Percentiles rank a stretch among this genome's conserved stretches.
phyloP scores from a whole-genome alignment of 805 yeast genomes.

The Torulaspora delbrueckii region DNA sequence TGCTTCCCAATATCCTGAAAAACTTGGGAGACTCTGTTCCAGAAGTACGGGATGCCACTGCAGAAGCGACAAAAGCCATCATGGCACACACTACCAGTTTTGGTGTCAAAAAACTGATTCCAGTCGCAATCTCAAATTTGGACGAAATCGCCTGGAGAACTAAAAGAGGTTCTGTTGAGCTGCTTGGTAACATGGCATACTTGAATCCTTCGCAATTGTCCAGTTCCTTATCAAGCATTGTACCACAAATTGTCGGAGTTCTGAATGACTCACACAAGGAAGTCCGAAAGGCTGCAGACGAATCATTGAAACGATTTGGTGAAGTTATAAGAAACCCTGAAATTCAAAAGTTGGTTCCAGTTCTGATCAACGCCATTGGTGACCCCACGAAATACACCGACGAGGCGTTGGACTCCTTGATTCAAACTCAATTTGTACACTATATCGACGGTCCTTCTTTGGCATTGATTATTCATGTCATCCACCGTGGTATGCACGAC shows the following conservation, averaged over 20 bases:
- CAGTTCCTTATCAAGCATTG: conserved; percentile 78
- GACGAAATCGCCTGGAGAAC: conserved; percentile 94
- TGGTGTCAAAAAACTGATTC: conserved; percentile 88
- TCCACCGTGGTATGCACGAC: conserved; percentile 92
- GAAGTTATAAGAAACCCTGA: conserved; percentile 97
- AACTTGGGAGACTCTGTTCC: conserved; percentile 79
- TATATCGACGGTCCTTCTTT: conserved; percentile 97
- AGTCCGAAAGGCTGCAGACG: conserved; percentile 92
- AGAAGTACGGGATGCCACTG: conserved; percentile 87
- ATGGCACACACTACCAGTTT: conserved; percentile 89
- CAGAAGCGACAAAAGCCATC: conserved; percentile 76
- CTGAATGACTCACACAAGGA: conserved; percentile 94
- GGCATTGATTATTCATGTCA: conserved; percentile 90
- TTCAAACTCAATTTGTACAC: conserved; percentile 91
- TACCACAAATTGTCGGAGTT: conserved; percentile 95
- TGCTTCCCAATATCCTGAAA: conserved; percentile 73
- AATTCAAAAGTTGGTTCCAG: conserved; percentile 86
- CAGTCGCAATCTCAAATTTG: conserved; percentile 78
- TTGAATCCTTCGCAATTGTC: conserved; percentile 92
- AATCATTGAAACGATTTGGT: conserved; percentile 83
- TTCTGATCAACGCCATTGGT: conserved; percentile 84
- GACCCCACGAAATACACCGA: conserved; percentile 92
- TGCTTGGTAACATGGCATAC: conserved; percentile 96
- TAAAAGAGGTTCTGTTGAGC: conserved; percentile 93
- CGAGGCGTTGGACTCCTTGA: conserved; percentile 75